These are phyloP conservation scores for Pseudohalonectria lignicola DNA, from an alignment of 2,329 filamentous ascomycete species.

Conservation along the genomic window DNA sequence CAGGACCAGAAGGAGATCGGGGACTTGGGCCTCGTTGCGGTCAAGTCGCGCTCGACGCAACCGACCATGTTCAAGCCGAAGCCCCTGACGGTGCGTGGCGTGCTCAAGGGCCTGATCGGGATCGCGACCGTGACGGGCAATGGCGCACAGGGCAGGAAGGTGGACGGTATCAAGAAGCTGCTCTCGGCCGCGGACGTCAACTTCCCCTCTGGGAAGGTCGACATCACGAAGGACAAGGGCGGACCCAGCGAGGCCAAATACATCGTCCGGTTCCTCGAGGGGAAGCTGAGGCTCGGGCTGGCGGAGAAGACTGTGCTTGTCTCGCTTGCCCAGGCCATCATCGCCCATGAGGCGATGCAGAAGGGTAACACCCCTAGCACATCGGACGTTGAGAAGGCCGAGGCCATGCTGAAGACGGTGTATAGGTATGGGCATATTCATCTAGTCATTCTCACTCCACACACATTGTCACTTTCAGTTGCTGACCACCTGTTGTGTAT, in stretches of 20 bases:
- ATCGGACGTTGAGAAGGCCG: slow-evolving; percentile 70
- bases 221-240: slow-evolving; percentile 86
- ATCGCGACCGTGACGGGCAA: slow-evolving; percentile 82
- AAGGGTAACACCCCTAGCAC: slow-evolving; percentile 62
- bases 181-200: slow-evolving; percentile 80
- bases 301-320: slow-evolving; percentile 90
- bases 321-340: slow-evolving; percentile 78
- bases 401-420: slow-evolving; percentile 77
- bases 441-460: not conserved
- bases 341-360: slow-evolving; percentile 67
- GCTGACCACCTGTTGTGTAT: slow-evolving; percentile 19
- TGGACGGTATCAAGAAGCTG: slow-evolving; percentile 91
- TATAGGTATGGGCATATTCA: slow-evolving; percentile 54
- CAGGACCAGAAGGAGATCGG: slow-evolving; percentile 93
- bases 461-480: not conserved
- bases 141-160: slow-evolving; percentile 81
- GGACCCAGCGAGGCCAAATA: slow-evolving; percentile 93
- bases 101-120: slow-evolving; percentile 77
- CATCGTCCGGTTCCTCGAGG: slow-evolving; percentile 85
- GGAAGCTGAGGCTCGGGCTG: slow-evolving; percentile 82
- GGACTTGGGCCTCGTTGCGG: slow-evolving; percentile 85
- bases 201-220: slow-evolving; percentile 63
- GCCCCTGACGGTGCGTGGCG: slow-evolving; percentile 71
- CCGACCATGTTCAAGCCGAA: slow-evolving; percentile 98
- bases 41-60: slow-evolving; percentile 90